Percentiles rank a stretch among this genome's conserved stretches.
Conservation (phyloP, 2,329 filamentous ascomycete species). For the Diplodia intermedia region DNA sequence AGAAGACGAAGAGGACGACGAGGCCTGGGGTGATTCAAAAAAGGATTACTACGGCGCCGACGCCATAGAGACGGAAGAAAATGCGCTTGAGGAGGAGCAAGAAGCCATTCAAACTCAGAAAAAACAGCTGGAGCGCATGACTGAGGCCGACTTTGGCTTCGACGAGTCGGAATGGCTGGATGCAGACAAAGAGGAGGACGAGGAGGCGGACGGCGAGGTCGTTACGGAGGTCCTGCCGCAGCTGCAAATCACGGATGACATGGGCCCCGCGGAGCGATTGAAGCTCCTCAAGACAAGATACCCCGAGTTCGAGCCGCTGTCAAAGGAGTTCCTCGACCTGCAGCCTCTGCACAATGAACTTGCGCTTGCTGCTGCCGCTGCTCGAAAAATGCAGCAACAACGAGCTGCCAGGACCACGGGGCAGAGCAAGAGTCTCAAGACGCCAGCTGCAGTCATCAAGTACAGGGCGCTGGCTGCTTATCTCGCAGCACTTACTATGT, state of each 20-base stretch:
- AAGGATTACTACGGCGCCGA: conserved; percentile 95
- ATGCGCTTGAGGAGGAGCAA: conserved; percentile 87
- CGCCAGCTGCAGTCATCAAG: conserved; percentile 62
- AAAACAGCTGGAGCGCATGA: conserved; percentile 89
- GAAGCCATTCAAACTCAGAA: conserved; percentile 88
- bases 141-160: conserved; percentile 90
- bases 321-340: conserved; percentile 78
- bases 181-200: conserved; percentile 57
- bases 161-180: conserved; percentile 86
- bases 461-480: conserved; percentile 85
- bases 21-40: conserved; percentile 85
- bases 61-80: conserved; percentile 70
- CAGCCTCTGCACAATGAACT: conserved; percentile 68
- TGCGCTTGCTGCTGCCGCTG: conserved; percentile 63
- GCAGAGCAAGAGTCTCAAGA: conserved; percentile 41
- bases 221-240: conserved; percentile 88
- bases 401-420: conserved; percentile 15
- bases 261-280: conserved; percentile 75
- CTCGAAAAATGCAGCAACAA: conserved; percentile 52
- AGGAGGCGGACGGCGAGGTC: conserved; percentile 57
- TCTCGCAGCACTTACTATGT: conserved; percentile 85
- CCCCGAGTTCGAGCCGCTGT: conserved; percentile 88
- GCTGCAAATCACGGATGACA: conserved; percentile 78
- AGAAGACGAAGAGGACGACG: conserved; percentile 64
- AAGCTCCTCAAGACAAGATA: conserved; percentile 81